Evolutionary conservation across 2,329 filamentous ascomycete genomes (phyloP), one percentile per base, ranked within the genome.

Genomic region (Coleophoma crateriformis): DNA sequence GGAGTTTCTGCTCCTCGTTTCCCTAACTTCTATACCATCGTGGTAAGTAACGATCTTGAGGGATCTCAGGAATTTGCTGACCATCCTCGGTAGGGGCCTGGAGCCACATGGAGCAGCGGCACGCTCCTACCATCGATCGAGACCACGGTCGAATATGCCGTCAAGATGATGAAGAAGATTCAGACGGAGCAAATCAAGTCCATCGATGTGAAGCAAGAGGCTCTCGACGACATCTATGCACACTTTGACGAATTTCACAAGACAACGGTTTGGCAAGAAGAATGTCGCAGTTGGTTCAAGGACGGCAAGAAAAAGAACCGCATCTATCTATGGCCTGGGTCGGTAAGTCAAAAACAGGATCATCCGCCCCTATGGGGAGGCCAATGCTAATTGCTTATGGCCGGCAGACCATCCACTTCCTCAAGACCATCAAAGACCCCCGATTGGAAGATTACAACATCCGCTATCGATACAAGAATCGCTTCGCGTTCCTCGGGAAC

Each of bases 281-380:
- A 59, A 32, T 59, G 59, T 22, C 50, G 57, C 40, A 58, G 60
- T 46, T 66, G 57, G 57, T 58, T 53, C 48, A 58, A 58, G 39
- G 54, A 58, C 38, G 54, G 55, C 14, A 55, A 52, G 46, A 70
- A 66, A 5, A 70, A 70, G 20, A 63, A 70, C 12, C 67, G 73
- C 43, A 64, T 59, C 58, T 71, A 73, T 11, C 64, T 78, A 3
- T 78, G 73, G 72, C 75, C 76, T 2, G 76, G 75, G 52, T 65
- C 8, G 69, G 68, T 11, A 71, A 68, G 1, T 68, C 76, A 3
- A 15, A 37, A 15, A 37, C 40, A 35, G 33, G 15, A 14, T 17
- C 7, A 38, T 11, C 15, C 5, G 11, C 12, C 13, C 35, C 1
- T 7, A 5, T 38, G 5, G 12, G 35, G 14, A 7, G 8, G 8